Conservation (phyloP, 345 rosid genomes). For the Conringia planisiliqua region DNA sequence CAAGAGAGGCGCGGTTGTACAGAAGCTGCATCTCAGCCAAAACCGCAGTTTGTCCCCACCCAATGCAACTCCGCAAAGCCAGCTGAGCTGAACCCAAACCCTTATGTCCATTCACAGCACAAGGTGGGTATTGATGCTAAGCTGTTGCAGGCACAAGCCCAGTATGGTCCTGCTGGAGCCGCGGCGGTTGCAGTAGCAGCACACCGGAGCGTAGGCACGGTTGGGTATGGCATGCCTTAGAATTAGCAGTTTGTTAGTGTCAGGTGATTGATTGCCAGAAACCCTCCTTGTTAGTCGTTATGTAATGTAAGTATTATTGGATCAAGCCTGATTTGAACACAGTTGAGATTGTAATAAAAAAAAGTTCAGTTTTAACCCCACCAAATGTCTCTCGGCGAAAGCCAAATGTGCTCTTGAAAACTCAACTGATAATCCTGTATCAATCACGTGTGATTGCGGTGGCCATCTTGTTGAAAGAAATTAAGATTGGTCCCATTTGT, state of each 20-base stretch:
- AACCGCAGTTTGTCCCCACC: constrained; percentile 35
- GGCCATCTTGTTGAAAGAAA: neutral
- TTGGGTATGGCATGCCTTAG: constrained; percentile 48
- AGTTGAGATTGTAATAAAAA: constrained; percentile 29
- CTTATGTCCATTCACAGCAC: constrained; percentile 54
- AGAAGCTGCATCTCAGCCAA: constrained; percentile 36
- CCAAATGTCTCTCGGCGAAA: neutral
- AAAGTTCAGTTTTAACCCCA: constrained; percentile 15
- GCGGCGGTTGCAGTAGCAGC: constrained; percentile 82
- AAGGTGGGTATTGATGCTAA: constrained; percentile 72
- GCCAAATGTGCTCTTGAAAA: neutral
- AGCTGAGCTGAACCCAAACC: constrained; percentile 56
- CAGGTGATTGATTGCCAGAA: constrained; percentile 20
- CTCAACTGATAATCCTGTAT: neutral
- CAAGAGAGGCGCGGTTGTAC: constrained; percentile 41
- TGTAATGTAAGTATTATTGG: constrained; percentile 30
- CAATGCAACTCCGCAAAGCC: constrained; percentile 32
- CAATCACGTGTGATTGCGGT: neutral
- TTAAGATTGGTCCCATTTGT: neutral
- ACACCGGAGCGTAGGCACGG: constrained; percentile 57
- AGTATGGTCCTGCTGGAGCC: constrained; percentile 72
- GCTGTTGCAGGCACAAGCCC: constrained; percentile 83
- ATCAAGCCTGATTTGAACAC: constrained; percentile 32
- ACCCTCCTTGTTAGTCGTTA: constrained; percentile 7
- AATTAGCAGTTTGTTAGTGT: constrained; percentile 21